These are phyloP conservation scores for Straminergon stramineum DNA, from an alignment of 225 moss, liverwort and hornwort species.

Conservation along the genomic window DNA sequence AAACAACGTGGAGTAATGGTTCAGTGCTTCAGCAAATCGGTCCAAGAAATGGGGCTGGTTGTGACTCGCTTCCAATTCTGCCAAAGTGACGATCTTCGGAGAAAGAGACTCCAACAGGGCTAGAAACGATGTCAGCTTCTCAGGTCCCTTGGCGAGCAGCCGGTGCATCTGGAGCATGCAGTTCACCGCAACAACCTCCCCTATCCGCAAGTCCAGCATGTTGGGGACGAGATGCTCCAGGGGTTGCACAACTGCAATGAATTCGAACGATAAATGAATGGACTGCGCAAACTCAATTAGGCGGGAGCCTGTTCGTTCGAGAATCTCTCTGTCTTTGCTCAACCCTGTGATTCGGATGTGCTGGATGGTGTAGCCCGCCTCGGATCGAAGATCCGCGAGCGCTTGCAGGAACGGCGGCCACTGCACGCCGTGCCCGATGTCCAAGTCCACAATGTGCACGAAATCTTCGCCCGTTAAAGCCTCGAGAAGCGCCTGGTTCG, in stretches of 20 bases:
- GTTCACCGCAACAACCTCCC: conserved; percentile 37
- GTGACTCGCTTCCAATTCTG: conserved; percentile 43
- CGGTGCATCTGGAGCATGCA: conserved; percentile 49
- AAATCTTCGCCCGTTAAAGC: conserved; percentile 70
- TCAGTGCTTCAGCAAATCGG: conserved; percentile 39
- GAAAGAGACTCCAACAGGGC: conserved; percentile 20
- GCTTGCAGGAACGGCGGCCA: conserved; percentile 98
- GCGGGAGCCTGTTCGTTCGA: conserved; percentile 65
- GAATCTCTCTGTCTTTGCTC: conserved; percentile 37
- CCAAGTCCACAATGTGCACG: conserved; percentile 84
- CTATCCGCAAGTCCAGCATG: conserved; percentile 28
- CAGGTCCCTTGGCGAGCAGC: conserved; percentile 26
- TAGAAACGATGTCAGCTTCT: conserved; percentile 35
- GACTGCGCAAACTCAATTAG: conserved; percentile 70
- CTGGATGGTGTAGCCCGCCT: conserved; percentile 48
- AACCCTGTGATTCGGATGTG: conserved; percentile 77
- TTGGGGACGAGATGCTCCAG: conserved; percentile 16
- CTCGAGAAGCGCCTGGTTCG: conserved; percentile 92
- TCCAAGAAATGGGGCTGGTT: conserved; percentile 39
- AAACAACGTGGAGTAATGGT: conserved; percentile 43
- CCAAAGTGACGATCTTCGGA: conserved; percentile 41
- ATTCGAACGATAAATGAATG: conserved; percentile 69
- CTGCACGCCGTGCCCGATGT: conserved; percentile 93
- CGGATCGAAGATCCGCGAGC: conserved; percentile 47
- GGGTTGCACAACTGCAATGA: conserved; percentile 38